Percentiles rank a stretch among this genome's conserved stretches.
Conservation (phyloP, 2,329 filamentous ascomycete species). For the Botrytis aclada region DNA sequence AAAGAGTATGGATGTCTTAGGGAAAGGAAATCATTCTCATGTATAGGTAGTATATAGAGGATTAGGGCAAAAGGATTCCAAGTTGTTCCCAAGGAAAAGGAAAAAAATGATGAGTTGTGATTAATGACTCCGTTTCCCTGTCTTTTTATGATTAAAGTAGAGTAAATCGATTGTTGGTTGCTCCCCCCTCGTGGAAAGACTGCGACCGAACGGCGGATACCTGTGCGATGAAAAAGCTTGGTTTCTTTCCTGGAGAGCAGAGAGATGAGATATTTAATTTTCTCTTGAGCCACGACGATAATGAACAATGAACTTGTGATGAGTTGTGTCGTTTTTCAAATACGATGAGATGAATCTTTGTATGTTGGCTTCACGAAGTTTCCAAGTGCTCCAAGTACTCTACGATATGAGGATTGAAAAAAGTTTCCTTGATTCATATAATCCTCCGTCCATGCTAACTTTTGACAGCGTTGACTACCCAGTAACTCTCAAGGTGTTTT, state of each 20-base stretch:
- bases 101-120: background rate
- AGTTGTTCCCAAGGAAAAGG: background rate
- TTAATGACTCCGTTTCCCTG: background rate
- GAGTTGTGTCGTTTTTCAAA: background rate
- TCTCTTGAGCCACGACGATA: background rate
- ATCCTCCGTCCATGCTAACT: background rate
- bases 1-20: background rate
- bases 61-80: background rate
- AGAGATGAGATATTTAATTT: background rate
- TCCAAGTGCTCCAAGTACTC: background rate
- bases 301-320: background rate
- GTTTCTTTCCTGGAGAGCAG: background rate
- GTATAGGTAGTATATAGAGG: background rate
- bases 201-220: background rate
- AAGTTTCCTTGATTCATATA: background rate
- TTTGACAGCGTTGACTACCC: background rate
- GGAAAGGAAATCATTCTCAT: constrained; percentile 13
- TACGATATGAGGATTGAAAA: background rate
- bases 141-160: background rate
- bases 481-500: constrained; percentile 11
- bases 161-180: background rate
- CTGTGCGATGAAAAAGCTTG: background rate
- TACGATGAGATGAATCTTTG: background rate
- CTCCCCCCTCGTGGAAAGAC: background rate
- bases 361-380: background rate